Conservation (phyloP, 176 grass and related monocot species). For the Panicum miliaceum region DNA sequence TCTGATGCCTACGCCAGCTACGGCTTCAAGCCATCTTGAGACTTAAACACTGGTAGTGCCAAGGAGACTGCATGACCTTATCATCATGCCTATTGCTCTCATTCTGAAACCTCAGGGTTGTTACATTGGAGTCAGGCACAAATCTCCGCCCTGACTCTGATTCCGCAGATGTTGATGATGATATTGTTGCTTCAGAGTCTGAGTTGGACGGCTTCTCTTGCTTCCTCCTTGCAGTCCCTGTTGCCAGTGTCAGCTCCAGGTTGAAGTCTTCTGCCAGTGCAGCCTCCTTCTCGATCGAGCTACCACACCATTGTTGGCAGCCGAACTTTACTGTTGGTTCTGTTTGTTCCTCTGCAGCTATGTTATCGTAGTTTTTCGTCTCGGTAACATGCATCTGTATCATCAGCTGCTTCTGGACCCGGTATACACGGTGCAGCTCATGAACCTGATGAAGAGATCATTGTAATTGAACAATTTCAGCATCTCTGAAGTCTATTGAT, state of each 20-base stretch:
- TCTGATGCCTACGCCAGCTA: constrained; percentile 30
- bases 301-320: constrained; percentile 1
- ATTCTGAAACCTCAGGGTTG: constrained; percentile 54
- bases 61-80: constrained; percentile 59
- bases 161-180: constrained; percentile 57
- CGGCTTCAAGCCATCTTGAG: constrained; percentile 60
- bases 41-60: constrained; percentile 72
- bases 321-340: not conserved
- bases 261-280: constrained; percentile 47
- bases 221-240: constrained; percentile 47
- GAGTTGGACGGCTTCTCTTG: constrained; percentile 58
- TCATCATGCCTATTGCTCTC: constrained; percentile 69
- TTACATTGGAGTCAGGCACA: constrained; percentile 36
- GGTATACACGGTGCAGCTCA: constrained; percentile 66
- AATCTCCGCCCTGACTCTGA: constrained; percentile 31
- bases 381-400: constrained; percentile 44
- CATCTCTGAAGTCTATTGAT: not conserved
- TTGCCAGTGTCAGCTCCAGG: constrained; percentile 75
- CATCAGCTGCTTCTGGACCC: constrained; percentile 72
- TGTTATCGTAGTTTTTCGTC: not conserved
- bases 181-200: constrained; percentile 53
- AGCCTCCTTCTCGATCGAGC: constrained; percentile 24
- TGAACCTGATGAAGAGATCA: constrained; percentile 58
- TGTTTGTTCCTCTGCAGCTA: not conserved
- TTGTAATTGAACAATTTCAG: not conserved